These are phyloP conservation scores for Pythium biforme DNA, from an alignment of 352 stramenopile species.

Conservation along the genomic window DNA sequence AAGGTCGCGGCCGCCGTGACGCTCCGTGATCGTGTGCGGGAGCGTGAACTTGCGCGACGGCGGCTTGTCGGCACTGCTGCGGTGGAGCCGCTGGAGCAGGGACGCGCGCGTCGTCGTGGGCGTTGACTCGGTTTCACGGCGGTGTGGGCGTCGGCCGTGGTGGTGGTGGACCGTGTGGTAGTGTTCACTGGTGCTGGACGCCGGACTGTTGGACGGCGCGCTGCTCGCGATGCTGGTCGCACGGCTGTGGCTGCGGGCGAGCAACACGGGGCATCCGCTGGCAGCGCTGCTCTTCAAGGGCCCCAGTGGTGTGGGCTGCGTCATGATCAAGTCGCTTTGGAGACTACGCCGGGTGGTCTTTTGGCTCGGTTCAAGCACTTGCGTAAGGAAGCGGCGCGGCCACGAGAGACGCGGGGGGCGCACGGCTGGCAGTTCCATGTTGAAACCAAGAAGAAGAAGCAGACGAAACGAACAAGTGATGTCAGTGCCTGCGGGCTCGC, in stretches of 20 bases:
- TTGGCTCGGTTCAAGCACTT: slow-evolving; percentile 7
- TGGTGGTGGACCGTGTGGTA: background rate
- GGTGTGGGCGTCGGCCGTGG: background rate
- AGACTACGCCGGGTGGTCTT: slow-evolving; percentile 6
- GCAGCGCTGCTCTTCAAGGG: background rate
- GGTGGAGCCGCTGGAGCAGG: slow-evolving; percentile 23
- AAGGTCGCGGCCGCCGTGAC: slow-evolving; percentile 59
- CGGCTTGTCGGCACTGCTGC: slow-evolving; percentile 16
- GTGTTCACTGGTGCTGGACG: background rate
- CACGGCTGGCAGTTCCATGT: slow-evolving; percentile 33
- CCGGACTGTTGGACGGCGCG: slow-evolving; percentile 9
- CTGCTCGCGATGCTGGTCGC: slow-evolving; percentile 23
- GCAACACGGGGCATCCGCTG: background rate
- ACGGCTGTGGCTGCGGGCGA: slow-evolving; percentile 17
- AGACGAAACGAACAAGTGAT: slow-evolving; percentile 6
- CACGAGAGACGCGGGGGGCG: slow-evolving; percentile 28
- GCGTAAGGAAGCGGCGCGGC: slow-evolving; percentile 21
- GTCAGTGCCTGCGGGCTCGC: slow-evolving; percentile 9
- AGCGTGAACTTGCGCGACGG: slow-evolving; percentile 35
- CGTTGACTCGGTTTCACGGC: background rate
- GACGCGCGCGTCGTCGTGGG: slow-evolving; percentile 3
- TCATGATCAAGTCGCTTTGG: slow-evolving; percentile 7
- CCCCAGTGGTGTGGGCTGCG: background rate
- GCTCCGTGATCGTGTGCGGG: slow-evolving; percentile 78
- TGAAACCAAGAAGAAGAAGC: background rate